Conservation (phyloP, 1,139 yeast genomes). For the Blastobotrys arbuscula region DNA sequence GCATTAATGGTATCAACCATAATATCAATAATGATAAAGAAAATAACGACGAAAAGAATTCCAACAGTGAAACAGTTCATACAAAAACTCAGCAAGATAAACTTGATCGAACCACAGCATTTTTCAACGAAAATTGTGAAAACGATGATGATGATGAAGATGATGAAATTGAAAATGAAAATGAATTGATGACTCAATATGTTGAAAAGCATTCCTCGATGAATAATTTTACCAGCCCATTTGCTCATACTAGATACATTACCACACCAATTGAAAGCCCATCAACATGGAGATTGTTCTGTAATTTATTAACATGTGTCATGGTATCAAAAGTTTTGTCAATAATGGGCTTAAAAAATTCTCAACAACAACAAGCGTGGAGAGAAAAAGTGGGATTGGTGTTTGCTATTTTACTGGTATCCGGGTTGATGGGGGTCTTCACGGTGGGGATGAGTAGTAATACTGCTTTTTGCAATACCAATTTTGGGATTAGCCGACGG, state of each 20-base stretch:
- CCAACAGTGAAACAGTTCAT: neutral
- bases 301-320: slow-evolving; percentile 72
- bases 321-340: slow-evolving; percentile 76
- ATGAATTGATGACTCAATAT: too few species aligned
- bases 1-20: neutral
- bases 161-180: neutral
- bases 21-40: neutral
- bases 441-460: slow-evolving; percentile 81
- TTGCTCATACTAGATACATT: neutral
- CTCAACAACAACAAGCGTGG: slow-evolving; percentile 84
- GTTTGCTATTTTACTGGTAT: slow-evolving; percentile 60
- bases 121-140: neutral
- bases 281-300: slow-evolving; percentile 67
- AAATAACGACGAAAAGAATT: neutral
- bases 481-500: slow-evolving; percentile 31
- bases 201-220: neutral
- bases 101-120: neutral
- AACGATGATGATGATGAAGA: neutral
- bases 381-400: slow-evolving; percentile 80
- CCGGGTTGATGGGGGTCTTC: slow-evolving; percentile 66
- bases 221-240: neutral
- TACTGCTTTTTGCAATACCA: slow-evolving; percentile 49
- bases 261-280: slow-evolving; percentile 9
- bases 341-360: slow-evolving; percentile 61
- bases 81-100: neutral